Conservation (phyloP, 140 eudicot genomes). For the Erigeron philadelphicus region DNA sequence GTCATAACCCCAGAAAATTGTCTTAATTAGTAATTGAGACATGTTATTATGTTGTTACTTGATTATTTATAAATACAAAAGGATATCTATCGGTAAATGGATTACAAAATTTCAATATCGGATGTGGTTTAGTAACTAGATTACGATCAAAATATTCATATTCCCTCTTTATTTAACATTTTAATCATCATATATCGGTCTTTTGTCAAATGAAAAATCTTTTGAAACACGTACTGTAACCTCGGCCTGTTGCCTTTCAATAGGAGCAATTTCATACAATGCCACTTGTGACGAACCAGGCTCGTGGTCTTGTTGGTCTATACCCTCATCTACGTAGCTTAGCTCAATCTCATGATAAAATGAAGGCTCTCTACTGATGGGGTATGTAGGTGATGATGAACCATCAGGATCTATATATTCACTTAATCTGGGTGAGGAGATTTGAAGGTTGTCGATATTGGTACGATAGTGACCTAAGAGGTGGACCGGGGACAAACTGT, state of each 20-base stretch:
- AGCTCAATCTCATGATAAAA: constrained; percentile 23
- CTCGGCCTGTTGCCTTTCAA: constrained; percentile 18
- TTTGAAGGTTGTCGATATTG: constrained; percentile 25
- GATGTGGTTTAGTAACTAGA: too few species aligned
- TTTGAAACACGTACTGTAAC: constrained; percentile 11
- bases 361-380: constrained; percentile 5
- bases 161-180: neutral
- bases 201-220: constrained; percentile 40
- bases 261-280: constrained; percentile 1
- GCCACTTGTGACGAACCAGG: constrained; percentile 22
- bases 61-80: too few species aligned
- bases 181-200: constrained; percentile 9
- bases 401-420: constrained; percentile 26
- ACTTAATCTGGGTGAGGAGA: constrained; percentile 26
- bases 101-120: too few species aligned
- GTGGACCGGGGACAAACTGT: constrained; percentile 41
- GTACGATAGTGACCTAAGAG: constrained; percentile 37
- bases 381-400: constrained; percentile 23
- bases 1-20: too few species aligned
- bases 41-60: too few species aligned
- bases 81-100: too few species aligned
- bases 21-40: too few species aligned
- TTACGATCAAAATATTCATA: neutral
- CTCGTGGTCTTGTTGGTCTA: constrained; percentile 8
- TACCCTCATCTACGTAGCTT: neutral